Percentiles rank a stretch among this genome's conserved stretches.
These are phyloP conservation scores for Lotmaria passim DNA, from an alignment of 208 protist genomes.

Conservation along the genomic window DNA sequence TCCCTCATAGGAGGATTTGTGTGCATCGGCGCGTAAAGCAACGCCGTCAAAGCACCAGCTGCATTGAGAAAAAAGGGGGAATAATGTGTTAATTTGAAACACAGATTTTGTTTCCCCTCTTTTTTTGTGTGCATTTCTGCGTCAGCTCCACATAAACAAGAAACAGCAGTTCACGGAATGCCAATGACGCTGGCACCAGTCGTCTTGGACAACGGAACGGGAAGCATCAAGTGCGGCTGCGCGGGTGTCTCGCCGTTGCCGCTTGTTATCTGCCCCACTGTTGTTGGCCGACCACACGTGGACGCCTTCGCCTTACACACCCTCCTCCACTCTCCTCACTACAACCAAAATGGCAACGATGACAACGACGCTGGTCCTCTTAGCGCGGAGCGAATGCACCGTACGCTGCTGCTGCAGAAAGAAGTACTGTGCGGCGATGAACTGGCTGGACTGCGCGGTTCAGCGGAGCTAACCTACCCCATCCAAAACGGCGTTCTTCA, in stretches of 20 bases:
- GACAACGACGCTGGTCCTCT: background rate
- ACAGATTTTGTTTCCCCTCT: too few species aligned
- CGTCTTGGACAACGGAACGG: slow-evolving; percentile 74
- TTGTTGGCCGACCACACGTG: slow-evolving; percentile 94
- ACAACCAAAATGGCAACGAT: background rate
- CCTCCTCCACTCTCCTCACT: background rate
- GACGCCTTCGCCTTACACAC: slow-evolving; percentile 44
- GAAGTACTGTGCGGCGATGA: slow-evolving; percentile 26
- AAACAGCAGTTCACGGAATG: too few species aligned
- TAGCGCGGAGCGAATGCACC: too few species aligned
- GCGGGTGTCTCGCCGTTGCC: slow-evolving; percentile 96
- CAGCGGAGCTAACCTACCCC: slow-evolving; percentile 87
- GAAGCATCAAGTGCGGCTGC: slow-evolving; percentile 98
- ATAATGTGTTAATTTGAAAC: too few species aligned
- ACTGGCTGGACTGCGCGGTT: background rate
- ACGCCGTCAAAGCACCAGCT: slow-evolving; percentile 1
- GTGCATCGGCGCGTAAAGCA: too few species aligned
- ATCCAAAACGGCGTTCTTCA: slow-evolving; percentile 97
- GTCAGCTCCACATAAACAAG: too few species aligned
- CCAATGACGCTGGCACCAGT: slow-evolving; percentile 37
- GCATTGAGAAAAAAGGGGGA: too few species aligned
- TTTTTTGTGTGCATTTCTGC: too few species aligned
- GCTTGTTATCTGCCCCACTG: slow-evolving; percentile 94
- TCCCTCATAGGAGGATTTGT: too few species aligned
- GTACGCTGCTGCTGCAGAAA: background rate